Evolutionary conservation across 2,329 filamentous ascomycete species (phyloP).

Genomic region (Pleurostoma richardsiae): DNA sequence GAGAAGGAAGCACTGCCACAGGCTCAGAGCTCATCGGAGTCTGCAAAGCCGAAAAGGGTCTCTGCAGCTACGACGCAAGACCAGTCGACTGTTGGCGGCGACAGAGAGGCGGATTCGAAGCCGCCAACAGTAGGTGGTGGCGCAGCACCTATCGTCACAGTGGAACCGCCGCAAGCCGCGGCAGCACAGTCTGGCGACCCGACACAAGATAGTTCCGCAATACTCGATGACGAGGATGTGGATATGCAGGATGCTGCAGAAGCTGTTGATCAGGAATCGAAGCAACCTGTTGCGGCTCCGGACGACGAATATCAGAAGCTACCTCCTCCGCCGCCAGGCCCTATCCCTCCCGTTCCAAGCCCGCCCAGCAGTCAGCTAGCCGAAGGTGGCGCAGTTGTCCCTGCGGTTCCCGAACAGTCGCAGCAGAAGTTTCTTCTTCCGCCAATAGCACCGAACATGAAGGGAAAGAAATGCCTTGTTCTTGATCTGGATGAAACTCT

Average conservation of each 20-base stretch:
- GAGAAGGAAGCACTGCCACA: slow-evolving; percentile 43
- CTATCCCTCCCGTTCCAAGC: slow-evolving; percentile 28
- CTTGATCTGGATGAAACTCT: slow-evolving; percentile 94
- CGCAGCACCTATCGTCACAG: slow-evolving; percentile 32
- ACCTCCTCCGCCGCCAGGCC: slow-evolving; percentile 41
- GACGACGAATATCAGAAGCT: slow-evolving; percentile 35
- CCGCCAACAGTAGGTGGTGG: slow-evolving; percentile 31
- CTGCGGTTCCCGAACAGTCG: slow-evolving; percentile 37
- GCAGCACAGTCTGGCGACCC: slow-evolving; percentile 2
- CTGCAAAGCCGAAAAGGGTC: slow-evolving; percentile 34
- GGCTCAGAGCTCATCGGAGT: slow-evolving; percentile 26
- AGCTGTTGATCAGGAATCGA: slow-evolving; percentile 38
- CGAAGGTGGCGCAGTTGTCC: slow-evolving; percentile 35
- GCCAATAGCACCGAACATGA: slow-evolving; percentile 72
- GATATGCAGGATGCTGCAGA: slow-evolving; percentile 62
- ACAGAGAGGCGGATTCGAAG: slow-evolving; percentile 37
- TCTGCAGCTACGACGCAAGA: slow-evolving; percentile 43
- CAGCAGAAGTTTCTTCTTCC: slow-evolving; percentile 71
- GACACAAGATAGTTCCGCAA: slow-evolving; percentile 17
- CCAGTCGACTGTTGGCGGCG: slow-evolving; percentile 34
- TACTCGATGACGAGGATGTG: slow-evolving; percentile 55
- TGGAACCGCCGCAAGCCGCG: slow-evolving; percentile 28
- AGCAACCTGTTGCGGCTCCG: slow-evolving; percentile 30
- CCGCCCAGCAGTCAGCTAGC: slow-evolving; percentile 28
- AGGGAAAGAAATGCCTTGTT: slow-evolving; percentile 89